Base-by-base conservation (phyloP, 108 stramenopile genomes). In the Skeletonema tropicum region DNA sequence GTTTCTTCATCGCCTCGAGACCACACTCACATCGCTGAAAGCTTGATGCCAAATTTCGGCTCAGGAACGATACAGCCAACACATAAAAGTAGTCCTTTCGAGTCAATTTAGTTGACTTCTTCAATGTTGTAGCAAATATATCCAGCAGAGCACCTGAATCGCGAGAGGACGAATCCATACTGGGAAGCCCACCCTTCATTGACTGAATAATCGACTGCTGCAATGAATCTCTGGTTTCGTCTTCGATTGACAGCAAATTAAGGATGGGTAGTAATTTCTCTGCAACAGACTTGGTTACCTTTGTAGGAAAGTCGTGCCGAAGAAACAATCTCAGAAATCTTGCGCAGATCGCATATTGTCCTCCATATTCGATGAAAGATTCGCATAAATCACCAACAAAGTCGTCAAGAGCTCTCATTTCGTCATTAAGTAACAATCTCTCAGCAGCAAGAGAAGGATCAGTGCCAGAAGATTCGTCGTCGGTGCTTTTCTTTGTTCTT, bases 361-460 rank as follows among this genome's bases (percentile, higher is more conserved):
- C 95, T 57, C 92, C 92, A 58, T 91, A 90, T 48, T 93, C 91
- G 15, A 84, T 79, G 75, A 80, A 96, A 6, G 86, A 71, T 36
- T 83, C 74, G 68, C 86, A 90, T 59, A 94, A 31, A 71, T 96
- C 95, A 61, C 79, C 79, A n/a, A 87, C 68, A 72, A 93, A 92
- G 14, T 89, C 90, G 60, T 85, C 83, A 19, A 93, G 64, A 15
- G 92, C 87, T 14, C 65, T 73, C 36, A 87, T 25, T 69, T 85
- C 82, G 23, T 86, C 77, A 31, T 70, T 46, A 41, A 55, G 19
- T 48, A 57, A 10, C 11, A 70, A 45, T 10, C 33, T 15, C 23
- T 49, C 39, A 45, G 58, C 66, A 17, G 60, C 64, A 63, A 48
- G 64, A 12, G 46, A 66, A 71, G 67, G 68, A 42, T 60, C 52